Base-by-base conservation (phyloP, 345 rosid species). In the Punica granatum region DNA sequence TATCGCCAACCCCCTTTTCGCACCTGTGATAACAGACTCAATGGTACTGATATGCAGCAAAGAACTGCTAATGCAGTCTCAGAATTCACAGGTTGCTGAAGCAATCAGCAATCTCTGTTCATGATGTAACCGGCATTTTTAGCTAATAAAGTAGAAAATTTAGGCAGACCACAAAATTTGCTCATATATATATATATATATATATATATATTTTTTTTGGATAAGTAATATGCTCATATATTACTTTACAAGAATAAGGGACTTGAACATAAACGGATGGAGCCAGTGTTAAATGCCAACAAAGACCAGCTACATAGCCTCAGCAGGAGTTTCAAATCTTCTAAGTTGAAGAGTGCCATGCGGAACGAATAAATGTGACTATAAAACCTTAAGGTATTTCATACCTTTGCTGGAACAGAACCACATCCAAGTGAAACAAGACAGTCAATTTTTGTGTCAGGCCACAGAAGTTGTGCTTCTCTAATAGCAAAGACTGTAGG, bases 401-500 rank as follows among this genome's bases (percentile, higher is more conserved):
- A 69, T 80, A 91, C 99, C 90, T 91, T 92, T n/a, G 98, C 84
- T 61, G 97, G 96, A 75, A 94, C 93, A 69, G 98, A 88, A 67
- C 99, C 99, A 75, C 97, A 88, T 60, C 99, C 98, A 74, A 94
- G 80, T 2, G 99, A 94, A 72, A 94, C 96, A 77, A 94, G 79
- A 68, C 97, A 86, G 74, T 94, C 98, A 70, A 94, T 94, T 74
- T 78, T 88, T 67, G 97, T 84, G 83, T 94, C 99, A 67, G 99
- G 97, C 99, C 99, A 94, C 21, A 94, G 75, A 79, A 94, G 97
- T 82, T 94, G 98, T 68, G 99, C 98, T 86, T 94, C 99, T 81
- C 98, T 85, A 67, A 94, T 84, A 72, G 97, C 88, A 74, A 91
- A 86, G 32, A 94, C 76, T 8, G 98, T 89, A 70, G 99, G 98